Base-by-base conservation (phyloP, 2,329 filamentous ascomycete species). In the Paecilomyces formosus region DNA sequence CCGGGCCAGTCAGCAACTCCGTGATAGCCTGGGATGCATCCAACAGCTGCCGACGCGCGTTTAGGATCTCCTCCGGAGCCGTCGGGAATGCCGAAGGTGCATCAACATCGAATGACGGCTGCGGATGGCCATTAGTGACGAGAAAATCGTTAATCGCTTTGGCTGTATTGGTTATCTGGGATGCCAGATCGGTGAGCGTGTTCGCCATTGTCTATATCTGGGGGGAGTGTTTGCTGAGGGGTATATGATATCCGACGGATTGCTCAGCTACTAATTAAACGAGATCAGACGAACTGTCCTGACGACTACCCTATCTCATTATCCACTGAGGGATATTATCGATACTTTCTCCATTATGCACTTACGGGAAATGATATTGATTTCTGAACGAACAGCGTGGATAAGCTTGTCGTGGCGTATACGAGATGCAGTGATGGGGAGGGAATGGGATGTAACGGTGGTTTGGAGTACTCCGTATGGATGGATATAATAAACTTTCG, bases 51-150 rank as follows among this genome's bases (percentile, higher is more conserved):
- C 31, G 54, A 18, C 54, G 57, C 2, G 57, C 57, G 31, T 56
- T 52, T 13, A 53, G 39, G 11, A 59, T 51, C 30, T 56, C 31
- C 26, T 56, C 35, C 9, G 57, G 55, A 8, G 45, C 54, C 7
- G 51, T 8, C 12, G 57, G 54, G 11, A 59, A 56, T 18, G 49
- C 51, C 26, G 12, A 12, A 28, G 54, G 54, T 18, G 28, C 54
- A 56, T 56, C 22, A 28, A 45, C 57, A 21, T 53, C 28, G 54
- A 58, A 58, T 5, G 57, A 59, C 13, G 50, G 54, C n/a, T 59
- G 57, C 18, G 57, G 45, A 50, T 54, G 54, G 9, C 33, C 54
- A 15, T 56, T 56, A 22, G 30, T 13, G n/a, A 24, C 28, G 21
- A 59, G 55, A n/a, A 59, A 59, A 24, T 54, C 30, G 28, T 56